These are phyloP conservation scores for Durotheca rogersii DNA, from an alignment of 495 filamentous ascomycete genomes.

Conservation along the genomic window DNA sequence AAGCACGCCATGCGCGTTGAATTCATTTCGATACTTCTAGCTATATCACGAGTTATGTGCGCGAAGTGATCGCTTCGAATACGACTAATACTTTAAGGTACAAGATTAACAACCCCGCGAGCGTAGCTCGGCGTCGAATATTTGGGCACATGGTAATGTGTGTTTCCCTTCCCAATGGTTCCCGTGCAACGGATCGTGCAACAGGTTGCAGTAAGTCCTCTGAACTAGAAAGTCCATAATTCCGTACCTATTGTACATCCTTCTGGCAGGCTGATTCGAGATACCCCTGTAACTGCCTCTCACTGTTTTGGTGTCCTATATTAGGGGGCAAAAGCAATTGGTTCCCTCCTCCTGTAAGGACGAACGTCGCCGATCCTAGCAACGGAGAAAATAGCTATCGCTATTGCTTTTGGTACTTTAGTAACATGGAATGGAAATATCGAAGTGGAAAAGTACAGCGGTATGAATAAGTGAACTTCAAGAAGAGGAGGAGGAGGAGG, in stretches of 20 bases:
- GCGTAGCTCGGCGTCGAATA: conserved; percentile 18
- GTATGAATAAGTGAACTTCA: no score
- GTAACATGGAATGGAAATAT: conserved; percentile 16
- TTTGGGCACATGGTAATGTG: neutral
- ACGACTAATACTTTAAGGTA: conserved; percentile 26
- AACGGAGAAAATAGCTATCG: conserved; percentile 10
- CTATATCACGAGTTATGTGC: no score
- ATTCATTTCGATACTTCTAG: no score
- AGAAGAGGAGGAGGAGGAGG: conserved; percentile 1
- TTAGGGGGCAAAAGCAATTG: no score
- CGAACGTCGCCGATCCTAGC: no score
- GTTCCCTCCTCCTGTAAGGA: no score
- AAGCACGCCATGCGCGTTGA: no score
- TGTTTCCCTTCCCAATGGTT: neutral
- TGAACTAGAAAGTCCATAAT: conserved; percentile 10
- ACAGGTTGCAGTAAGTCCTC: conserved; percentile 10
- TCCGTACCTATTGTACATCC: conserved; percentile 23
- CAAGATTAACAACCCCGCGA: conserved; percentile 28
- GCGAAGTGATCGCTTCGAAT: conserved; percentile 15
- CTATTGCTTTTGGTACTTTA: conserved; percentile 28
- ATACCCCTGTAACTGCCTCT: conserved; percentile 1
- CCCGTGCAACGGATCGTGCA: conserved; percentile 4
- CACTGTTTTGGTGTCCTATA: no score
- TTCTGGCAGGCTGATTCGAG: conserved; percentile 8
- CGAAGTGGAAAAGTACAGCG: conserved; percentile 16